Conservation (phyloP, 2,329 filamentous ascomycete genomes). For the Dactylella cylindrospora region DNA sequence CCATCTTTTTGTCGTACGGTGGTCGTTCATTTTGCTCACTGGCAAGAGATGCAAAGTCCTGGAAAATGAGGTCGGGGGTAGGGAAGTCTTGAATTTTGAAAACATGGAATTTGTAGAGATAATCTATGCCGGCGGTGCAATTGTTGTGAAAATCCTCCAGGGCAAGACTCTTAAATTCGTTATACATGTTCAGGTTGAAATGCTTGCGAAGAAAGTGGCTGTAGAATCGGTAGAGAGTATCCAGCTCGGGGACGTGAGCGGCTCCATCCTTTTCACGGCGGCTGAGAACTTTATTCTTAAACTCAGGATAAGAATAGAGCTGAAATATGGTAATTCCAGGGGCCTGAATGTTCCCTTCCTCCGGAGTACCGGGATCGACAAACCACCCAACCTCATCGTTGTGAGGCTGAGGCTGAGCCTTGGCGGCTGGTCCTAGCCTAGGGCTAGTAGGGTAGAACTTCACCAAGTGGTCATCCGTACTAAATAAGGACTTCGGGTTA, state of each 20-base stretch:
- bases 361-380: conserved; percentile 24
- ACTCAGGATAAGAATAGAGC: conserved; percentile 26
- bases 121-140: conserved; percentile 61
- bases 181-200: conserved; percentile 74
- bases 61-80: conserved; percentile 44
- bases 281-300: conserved; percentile 36
- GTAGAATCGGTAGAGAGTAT: conserved; percentile 73
- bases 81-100: conserved; percentile 45
- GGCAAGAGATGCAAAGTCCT: conserved; percentile 47
- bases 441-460: conserved; percentile 44
- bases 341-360: conserved; percentile 12
- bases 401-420: conserved; percentile 4
- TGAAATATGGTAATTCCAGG: conserved; percentile 18
- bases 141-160: conserved; percentile 63
- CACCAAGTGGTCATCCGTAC: conserved; percentile 28
- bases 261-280: conserved; percentile 45
- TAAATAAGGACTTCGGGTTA: conserved; percentile 3
- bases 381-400: conserved; percentile 42
- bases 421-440: conserved; percentile 25
- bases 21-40: conserved; percentile 41
- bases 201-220: conserved; percentile 70
- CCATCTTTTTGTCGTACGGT: conserved; percentile 41
- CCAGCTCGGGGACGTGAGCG: conserved; percentile 58
- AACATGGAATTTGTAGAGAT: conserved; percentile 66
- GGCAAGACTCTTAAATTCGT: conserved; percentile 69